Evolutionary conservation across 805 yeast genomes (phyloP).

Genomic region (Starmerella khaoyaiensis): DNA sequence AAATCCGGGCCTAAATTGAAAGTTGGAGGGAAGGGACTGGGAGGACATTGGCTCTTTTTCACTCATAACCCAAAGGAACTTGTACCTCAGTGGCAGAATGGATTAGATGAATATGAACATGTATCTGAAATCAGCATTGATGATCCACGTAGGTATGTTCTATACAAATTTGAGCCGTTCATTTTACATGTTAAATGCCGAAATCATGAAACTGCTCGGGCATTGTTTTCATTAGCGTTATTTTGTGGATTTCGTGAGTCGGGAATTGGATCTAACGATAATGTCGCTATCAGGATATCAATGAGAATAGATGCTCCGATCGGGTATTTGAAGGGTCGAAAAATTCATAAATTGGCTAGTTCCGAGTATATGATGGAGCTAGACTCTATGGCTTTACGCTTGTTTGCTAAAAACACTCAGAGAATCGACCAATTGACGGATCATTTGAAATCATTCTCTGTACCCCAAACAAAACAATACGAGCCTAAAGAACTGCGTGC

Average conservation of each 20-base stretch:
- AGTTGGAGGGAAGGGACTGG: conserved; percentile 74
- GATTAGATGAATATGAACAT: conserved; percentile 19
- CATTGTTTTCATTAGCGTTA: conserved; percentile 58
- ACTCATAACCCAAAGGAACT: conserved; percentile 48
- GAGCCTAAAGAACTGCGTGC: conserved; percentile 47
- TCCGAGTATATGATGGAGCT: conserved; percentile 39
- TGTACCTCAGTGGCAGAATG: conserved; percentile 24
- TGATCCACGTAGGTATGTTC: conserved; percentile 40
- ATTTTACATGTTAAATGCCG: conserved; percentile 75
- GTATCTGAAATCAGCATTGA: conserved; percentile 4
- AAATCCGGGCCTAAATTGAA: conserved; percentile 32
- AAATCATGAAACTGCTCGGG: conserved; percentile 42
- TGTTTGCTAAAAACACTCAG: conserved; percentile 52
- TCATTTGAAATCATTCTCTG: conserved; percentile 8
- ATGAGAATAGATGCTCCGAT: conserved; percentile 67
- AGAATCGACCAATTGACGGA: conserved; percentile 38
- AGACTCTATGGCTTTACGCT: conserved; percentile 43
- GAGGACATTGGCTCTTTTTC: conserved; percentile 74
- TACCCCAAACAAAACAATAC: conserved; percentile 24
- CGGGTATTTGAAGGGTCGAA: conserved; percentile 37
- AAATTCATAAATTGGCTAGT: conserved; percentile 36
- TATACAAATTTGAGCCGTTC: conserved; percentile 75
- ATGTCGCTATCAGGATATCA: conserved; percentile 66
- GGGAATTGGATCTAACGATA: conserved; percentile 67
- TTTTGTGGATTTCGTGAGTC: conserved; percentile 76